A percentile compares a stretch with the other conserved stretches of the same genome.
phyloP scores from a whole-genome alignment of 2,329 filamentous ascomycete genomes.

The Myriosclerotinia curreyana region DNA sequence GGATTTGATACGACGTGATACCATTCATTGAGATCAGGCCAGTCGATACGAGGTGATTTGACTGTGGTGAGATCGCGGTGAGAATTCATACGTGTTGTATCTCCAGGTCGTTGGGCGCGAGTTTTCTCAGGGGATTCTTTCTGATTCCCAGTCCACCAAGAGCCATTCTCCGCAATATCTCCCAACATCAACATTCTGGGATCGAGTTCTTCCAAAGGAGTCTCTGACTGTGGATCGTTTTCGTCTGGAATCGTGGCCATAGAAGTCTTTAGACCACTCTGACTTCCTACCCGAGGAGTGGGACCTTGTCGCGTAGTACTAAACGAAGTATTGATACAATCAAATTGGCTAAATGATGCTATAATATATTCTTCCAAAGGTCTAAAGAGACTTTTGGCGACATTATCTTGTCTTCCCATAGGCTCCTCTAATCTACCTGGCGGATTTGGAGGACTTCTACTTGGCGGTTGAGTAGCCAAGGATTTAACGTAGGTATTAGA shows the following conservation, averaged over 20 bases:
- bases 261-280: constrained; percentile 28
- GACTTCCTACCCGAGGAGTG: constrained; percentile 35
- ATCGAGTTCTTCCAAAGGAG: constrained; percentile 59
- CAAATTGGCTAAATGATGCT: constrained; percentile 63
- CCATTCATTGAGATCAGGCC: constrained; percentile 69
- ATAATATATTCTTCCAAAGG: constrained; percentile 75
- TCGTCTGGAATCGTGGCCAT: constrained; percentile 35
- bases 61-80: constrained; percentile 47
- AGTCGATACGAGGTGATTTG: constrained; percentile 70
- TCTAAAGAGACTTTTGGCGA: constrained; percentile 63
- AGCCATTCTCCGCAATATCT: constrained; percentile 75
- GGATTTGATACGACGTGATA: constrained; percentile 67
- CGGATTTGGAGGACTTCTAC: constrained; percentile 15
- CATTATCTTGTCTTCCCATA: constrained; percentile 39
- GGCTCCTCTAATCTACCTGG: constrained; percentile 14
- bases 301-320: constrained; percentile 47
- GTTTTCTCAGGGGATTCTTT: constrained; percentile 40
- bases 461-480: constrained; percentile 1
- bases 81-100: constrained; percentile 29
- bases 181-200: constrained; percentile 71
- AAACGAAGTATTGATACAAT: constrained; percentile 77
- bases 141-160: constrained; percentile 71
- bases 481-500: constrained; percentile 13
- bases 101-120: constrained; percentile 36
- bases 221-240: constrained; percentile 36